phyloP scores from a whole-genome alignment of 176 grass and related monocot species.

The Pontederia paniculata region DNA sequence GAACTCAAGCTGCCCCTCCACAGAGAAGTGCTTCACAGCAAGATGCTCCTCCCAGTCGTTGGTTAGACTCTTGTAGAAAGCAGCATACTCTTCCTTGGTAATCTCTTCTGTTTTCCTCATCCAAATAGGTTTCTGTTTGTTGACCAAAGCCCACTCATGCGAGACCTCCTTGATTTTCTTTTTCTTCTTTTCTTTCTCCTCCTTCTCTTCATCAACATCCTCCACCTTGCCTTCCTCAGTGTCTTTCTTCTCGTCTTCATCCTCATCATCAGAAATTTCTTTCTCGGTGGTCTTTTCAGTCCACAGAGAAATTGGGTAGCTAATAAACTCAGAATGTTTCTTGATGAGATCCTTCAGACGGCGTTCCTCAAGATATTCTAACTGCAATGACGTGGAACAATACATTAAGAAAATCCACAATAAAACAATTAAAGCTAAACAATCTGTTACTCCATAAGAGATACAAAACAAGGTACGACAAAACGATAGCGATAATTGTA shows the following conservation, averaged over 20 bases:
- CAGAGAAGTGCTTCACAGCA: constrained; percentile 9
- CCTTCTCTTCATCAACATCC: constrained; percentile 8
- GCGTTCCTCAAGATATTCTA: constrained; percentile 5
- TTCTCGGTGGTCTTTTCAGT: constrained; percentile 1
- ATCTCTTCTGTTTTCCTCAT: constrained; percentile 15
- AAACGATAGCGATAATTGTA: too few species aligned
- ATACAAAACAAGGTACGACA: too few species aligned
- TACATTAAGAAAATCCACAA: not conserved
- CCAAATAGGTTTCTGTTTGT: constrained; percentile 8
- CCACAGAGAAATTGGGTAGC: not conserved
- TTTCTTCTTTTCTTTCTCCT: constrained; percentile 5
- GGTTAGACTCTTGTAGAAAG: constrained; percentile 10
- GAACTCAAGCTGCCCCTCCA: constrained; percentile 1
- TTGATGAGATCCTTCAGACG: constrained; percentile 1
- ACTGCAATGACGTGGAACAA: not conserved
- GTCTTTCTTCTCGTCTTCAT: not conserved
- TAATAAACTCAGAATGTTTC: constrained; percentile 10
- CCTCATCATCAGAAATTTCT: constrained; percentile 1
- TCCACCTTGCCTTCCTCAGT: constrained; percentile 8
- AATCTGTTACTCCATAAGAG: too few species aligned
- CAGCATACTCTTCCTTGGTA: constrained; percentile 6
- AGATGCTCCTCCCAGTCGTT: constrained; percentile 5
- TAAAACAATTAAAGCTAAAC: too few species aligned
- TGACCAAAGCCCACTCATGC: constrained; percentile 10
- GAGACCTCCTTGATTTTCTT: constrained; percentile 12